Percentiles rank a stretch among this genome's conserved stretches.
These are phyloP conservation scores for Eucalyptus virginea DNA, from an alignment of 345 rosid genomes.

Conservation along the genomic window DNA sequence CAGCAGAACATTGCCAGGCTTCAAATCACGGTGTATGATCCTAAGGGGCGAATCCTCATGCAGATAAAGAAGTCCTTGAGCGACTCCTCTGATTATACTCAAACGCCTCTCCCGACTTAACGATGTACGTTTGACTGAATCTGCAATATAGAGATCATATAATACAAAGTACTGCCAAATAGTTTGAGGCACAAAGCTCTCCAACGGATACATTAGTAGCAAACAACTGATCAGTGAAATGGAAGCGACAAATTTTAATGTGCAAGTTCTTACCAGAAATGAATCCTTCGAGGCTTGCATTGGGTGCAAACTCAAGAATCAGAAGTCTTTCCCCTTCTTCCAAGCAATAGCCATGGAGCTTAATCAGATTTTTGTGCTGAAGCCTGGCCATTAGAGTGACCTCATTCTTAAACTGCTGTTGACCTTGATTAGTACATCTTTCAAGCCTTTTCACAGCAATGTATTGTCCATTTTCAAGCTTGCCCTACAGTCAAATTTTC, in stretches of 20 bases:
- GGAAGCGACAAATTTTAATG: not conserved
- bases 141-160: not conserved
- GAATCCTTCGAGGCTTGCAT: not conserved
- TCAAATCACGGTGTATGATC: not conserved
- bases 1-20: not conserved
- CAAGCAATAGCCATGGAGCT: not conserved
- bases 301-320: not conserved
- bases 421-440: conserved; percentile 17
- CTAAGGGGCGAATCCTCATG: not conserved
- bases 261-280: not conserved
- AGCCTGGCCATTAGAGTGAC: not conserved
- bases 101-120: not conserved
- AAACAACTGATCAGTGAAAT: not conserved
- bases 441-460: conserved; percentile 37
- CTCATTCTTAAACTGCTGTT: not conserved
- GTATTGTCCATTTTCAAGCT: conserved; percentile 12
- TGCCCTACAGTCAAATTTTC: conserved; percentile 8
- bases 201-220: not conserved
- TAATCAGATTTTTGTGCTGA: not conserved
- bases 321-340: not conserved
- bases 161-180: no score
- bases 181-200: no score
- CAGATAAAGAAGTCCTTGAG: not conserved
- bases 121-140: not conserved
- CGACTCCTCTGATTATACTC: not conserved